Evolutionary conservation across 768 basidiomycete species (phyloP), one percentile per base, ranked within the genome.

Genomic region (Tulasnella sp.): DNA sequence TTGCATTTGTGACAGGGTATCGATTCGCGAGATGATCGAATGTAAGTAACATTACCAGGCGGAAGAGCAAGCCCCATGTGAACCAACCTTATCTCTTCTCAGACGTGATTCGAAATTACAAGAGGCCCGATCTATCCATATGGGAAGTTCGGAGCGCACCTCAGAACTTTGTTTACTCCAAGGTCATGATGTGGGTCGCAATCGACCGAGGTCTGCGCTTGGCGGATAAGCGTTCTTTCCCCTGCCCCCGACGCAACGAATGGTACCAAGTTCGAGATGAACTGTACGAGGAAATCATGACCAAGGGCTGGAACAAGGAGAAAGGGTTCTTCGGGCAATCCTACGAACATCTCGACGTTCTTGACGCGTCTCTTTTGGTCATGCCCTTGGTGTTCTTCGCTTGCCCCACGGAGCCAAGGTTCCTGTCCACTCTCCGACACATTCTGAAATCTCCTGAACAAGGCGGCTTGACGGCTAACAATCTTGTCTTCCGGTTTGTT

Each of bases 171-270:
- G 76, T 77, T n/a, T 79, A 46, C 68, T 68, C 76, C 14, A 84
- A 94, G 92, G 88, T 97, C 71, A 97, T 97, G 95, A 89, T 97
- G 83, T 97, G 95, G 97, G 97, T 98, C 72, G 97, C 97, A 0
- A 91, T 98, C 78, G 97, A 99, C 82, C 88, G 97, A 87, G 97
- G 96, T 72, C 71, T 79, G 16, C 93, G 97, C 14, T 89, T 99
- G 34, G 95, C 96, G 3, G 97, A 98, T 46, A 99, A 99, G 85
- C 91, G 97, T 24, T 96, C 94, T 0, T 88, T 99, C 3, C 97
- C 97, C 12, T 81, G 80, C 73, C 85, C 86, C 1, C 84, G 86
- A 77, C 81, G 86, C 40, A 46, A 84, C 62, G 88, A 90, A 77
- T 98, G 97, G 97, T 84, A 92, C 24, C 86, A 85, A 1, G 90